Percentiles rank a stretch among this genome's conserved stretches.
These are phyloP conservation scores for Tillandsia fasciculata DNA, from an alignment of 176 grass and related monocot genomes.

Conservation along the genomic window DNA sequence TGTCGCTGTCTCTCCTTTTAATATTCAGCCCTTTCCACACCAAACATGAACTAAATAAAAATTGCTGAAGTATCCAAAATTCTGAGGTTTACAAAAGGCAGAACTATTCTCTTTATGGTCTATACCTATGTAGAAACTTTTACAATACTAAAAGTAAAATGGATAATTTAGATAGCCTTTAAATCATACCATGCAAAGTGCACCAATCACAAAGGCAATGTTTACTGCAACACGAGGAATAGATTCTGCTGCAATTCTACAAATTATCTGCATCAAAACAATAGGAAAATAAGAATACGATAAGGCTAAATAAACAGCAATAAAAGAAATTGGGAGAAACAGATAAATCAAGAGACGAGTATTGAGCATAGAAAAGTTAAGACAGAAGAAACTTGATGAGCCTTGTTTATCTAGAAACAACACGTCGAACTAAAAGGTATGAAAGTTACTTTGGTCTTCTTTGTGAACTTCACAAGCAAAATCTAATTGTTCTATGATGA, in stretches of 20 bases:
- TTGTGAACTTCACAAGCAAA: not conserved
- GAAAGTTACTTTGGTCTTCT: not conserved
- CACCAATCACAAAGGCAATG: constrained; percentile 75
- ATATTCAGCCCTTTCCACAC: not conserved
- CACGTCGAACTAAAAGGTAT: too few species aligned
- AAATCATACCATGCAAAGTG: constrained; percentile 75
- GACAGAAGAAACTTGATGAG: not conserved
- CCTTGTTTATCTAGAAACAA: not conserved
- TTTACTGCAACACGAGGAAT: constrained; percentile 63
- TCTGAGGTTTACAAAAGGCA: not conserved
- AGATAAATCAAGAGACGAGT: constrained; percentile 5
- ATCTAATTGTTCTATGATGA: not conserved
- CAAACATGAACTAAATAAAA: not conserved
- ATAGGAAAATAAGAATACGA: constrained; percentile 21
- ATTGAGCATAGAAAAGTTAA: constrained; percentile 2
- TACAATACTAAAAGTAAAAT: not conserved
- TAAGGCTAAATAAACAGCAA: constrained; percentile 11
- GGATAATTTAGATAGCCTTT: too few species aligned
- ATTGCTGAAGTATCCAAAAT: not conserved
- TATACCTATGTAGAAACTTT: not conserved
- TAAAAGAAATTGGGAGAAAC: constrained; percentile 7
- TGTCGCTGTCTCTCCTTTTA: not conserved
- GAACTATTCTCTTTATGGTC: not conserved
- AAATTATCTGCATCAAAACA: constrained; percentile 54
- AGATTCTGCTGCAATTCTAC: constrained; percentile 35